Conservation (phyloP, 2,329 filamentous ascomycete genomes). For the Zasmidium angulare region DNA sequence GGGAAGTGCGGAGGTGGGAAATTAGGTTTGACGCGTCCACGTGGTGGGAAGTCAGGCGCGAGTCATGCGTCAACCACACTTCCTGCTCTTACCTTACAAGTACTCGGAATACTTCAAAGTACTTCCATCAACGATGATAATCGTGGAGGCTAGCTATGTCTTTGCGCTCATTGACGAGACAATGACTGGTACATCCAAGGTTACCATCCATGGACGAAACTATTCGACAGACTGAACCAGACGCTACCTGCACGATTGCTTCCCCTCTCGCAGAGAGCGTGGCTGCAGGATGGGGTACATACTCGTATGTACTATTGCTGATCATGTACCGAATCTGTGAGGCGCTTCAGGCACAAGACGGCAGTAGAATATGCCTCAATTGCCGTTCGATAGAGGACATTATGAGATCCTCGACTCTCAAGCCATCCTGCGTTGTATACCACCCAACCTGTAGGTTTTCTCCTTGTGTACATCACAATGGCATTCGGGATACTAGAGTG, state of each 20-base stretch:
- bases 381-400: constrained; percentile 5
- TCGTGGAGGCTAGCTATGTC: neutral
- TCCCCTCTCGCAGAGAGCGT: neutral
- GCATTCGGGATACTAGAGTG: constrained; percentile 51
- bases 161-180: neutral
- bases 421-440: too few species aligned
- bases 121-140: neutral
- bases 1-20: neutral
- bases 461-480: constrained; percentile 30
- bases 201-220: too few species aligned
- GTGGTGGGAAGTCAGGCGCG: neutral
- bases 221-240: too few species aligned
- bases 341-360: constrained; percentile 4
- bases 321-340: neutral
- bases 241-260: neutral
- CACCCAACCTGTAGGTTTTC: too few species aligned
- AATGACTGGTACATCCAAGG: too few species aligned
- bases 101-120: too few species aligned
- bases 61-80: too few species aligned
- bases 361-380: constrained; percentile 5
- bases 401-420: too few species aligned
- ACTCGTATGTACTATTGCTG: neutral
- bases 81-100: neutral
- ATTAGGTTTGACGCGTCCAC: too few species aligned
- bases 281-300: neutral